These are phyloP conservation scores for Cryomyces minteri DNA, from an alignment of 495 filamentous ascomycete species.

Conservation along the genomic window DNA sequence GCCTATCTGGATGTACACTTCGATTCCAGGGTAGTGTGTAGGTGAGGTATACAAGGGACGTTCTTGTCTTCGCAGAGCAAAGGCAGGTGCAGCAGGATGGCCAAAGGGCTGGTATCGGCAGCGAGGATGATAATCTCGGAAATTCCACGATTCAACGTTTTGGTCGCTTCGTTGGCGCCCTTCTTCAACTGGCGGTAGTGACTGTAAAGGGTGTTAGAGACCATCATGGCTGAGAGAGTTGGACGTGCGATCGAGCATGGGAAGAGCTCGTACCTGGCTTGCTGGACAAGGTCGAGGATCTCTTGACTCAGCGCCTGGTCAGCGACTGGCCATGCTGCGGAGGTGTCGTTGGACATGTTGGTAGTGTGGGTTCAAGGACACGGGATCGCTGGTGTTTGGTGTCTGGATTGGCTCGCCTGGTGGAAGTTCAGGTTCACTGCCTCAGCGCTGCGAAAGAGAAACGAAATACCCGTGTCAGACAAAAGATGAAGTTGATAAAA, in stretches of 20 bases:
- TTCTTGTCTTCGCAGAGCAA: constrained; percentile 69
- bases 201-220: constrained; percentile 4
- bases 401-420: no score
- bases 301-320: constrained; percentile 62
- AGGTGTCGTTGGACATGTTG: constrained; percentile 9
- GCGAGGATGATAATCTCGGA: constrained; percentile 39
- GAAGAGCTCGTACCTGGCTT: constrained; percentile 25
- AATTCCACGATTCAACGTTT: constrained; percentile 78
- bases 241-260: no score
- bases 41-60: constrained; percentile 3
- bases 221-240: no score
- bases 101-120: constrained; percentile 1
- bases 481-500: not conserved
- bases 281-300: constrained; percentile 75
- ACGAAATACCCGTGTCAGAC: not conserved
- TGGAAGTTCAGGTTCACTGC: no score
- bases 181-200: constrained; percentile 84
- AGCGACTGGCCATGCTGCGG: constrained; percentile 73
- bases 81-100: constrained; percentile 66
- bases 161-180: constrained; percentile 59
- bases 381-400: no score
- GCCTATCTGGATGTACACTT: constrained; percentile 1
- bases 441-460: not conserved
- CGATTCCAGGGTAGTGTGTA: not conserved
- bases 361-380: not conserved